Percentiles rank a stretch among this genome's conserved stretches.
Conservation (phyloP, 1,139 yeast species). For the Martiniozyma asiatica region DNA sequence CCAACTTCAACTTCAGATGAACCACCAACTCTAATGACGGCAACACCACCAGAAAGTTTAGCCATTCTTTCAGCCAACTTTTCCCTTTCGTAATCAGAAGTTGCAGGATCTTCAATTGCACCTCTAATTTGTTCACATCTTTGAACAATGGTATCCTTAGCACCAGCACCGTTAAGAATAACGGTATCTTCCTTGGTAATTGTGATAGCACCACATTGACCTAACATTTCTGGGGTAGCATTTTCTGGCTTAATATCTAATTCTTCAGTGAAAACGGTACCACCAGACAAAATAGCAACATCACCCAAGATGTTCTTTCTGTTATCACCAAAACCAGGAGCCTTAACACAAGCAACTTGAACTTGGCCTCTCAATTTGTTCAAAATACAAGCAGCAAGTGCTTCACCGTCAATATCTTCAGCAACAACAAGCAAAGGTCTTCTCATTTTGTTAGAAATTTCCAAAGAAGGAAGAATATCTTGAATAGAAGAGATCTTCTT, state of each 20-base stretch:
- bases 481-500: slow-evolving; percentile 90
- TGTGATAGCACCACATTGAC: slow-evolving; percentile 87
- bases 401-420: slow-evolving; percentile 98
- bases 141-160: slow-evolving; percentile 74
- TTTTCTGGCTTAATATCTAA: slow-evolving; percentile 95
- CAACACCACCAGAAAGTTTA: slow-evolving; percentile 98
- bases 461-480: slow-evolving; percentile 89
- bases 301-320: slow-evolving; percentile 97
- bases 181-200: slow-evolving; percentile 97
- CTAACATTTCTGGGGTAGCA: slow-evolving; percentile 84
- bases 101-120: slow-evolving; percentile 58
- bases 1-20: slow-evolving; percentile 97
- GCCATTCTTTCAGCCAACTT: slow-evolving; percentile 98
- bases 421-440: slow-evolving; percentile 93
- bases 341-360: slow-evolving; percentile 96
- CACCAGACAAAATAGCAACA: slow-evolving; percentile 93
- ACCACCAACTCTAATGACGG: slow-evolving; percentile 97
- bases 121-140: slow-evolving; percentile 96
- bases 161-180: slow-evolving; percentile 89
- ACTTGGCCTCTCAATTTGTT: slow-evolving; percentile 99
- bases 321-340: slow-evolving; percentile 99
- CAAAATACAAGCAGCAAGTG: slow-evolving; percentile 96
- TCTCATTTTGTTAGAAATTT: slow-evolving; percentile 86
- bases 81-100: slow-evolving; percentile 94
- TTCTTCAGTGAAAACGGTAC: slow-evolving; percentile 97